Evolutionary conservation across 2,329 filamentous ascomycete species (phyloP), one percentile per base, ranked within the genome.

Genomic region (Aspergillus brunneoviolaceus): DNA sequence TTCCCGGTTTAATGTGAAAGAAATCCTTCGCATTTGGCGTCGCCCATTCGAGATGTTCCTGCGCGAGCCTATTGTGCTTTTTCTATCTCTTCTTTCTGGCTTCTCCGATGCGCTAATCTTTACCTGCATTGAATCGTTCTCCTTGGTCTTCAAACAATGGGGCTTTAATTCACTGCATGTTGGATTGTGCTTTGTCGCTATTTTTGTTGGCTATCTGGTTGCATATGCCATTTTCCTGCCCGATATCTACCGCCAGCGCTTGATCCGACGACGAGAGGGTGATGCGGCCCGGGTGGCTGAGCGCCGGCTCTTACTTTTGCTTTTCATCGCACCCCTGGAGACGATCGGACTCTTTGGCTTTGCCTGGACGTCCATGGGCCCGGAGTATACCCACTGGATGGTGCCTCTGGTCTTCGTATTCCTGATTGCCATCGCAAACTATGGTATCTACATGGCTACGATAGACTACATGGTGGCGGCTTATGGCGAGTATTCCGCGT

Each of bases 381-480:
- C 87, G 75, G 84, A 27, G 71, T 88, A 3, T 85, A 77, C 83
- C 2, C 85, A 86, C 64, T 92, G 89, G 89, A 85, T 90, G 23
- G 86, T 82, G 0, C 86, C 87, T 2, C 84, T 88, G 78, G 76
- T 90, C 51, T 90, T 88, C 64, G 81, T 83, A 1, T 81, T 80
- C 16, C 78, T 90, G 49, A 86, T 92, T 54, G 89, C 88, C 23
- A 87, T 92, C 55, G 89, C 89, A 58, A 92, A 92, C 69, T 89
- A 89, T 60, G 79, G 84, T 35, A 90, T 90, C 60, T 91, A 91
- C 76, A 89, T 90, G 85, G 87, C 88, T 1, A 90, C 88, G 1
- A 89, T 91, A 64, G 87, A 92, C 73, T 92, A 92, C 76, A 90
- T 91, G 84, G 85, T 91, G 39, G 87, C 86, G 60, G 87, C 88